Base-by-base conservation (phyloP, 371 early-diverging fungal species). In the Capillidium rhysosporum region DNA sequence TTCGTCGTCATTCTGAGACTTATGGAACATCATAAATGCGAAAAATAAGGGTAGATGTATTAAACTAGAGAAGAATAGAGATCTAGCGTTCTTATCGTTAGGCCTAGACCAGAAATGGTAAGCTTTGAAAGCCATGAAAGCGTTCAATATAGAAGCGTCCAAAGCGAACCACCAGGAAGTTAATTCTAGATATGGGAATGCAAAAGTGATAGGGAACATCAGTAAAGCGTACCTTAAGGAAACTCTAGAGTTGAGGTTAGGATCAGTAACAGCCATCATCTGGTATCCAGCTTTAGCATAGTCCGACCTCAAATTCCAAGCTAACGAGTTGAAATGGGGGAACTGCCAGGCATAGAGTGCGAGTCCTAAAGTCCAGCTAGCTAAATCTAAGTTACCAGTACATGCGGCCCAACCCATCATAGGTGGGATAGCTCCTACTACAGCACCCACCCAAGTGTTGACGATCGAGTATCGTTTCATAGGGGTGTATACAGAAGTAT, bases 351-450 rank as follows among this genome's bases (percentile, higher is more conserved):
- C 86, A 63, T 82, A 96, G 40, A 97, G 66, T 0, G 89, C 58
- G 0, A 68, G 76, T 28, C 76, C 93, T 38, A 96, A 62, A 0
- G 89, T 60, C 77, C 79, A 83, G 1, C 86, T 85, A 44, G 84
- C 90, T 2, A 76, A 69, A 40, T 83, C 91, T 20, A 95, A 56
- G 1, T 67, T 52, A 29, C 80, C 79, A 0, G 91, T 86, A 43
- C 79, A 80, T 10, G 96, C 94, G 2, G 82, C 76, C 82, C 87
- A 97, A 0, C 98, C 98, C 86, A 96, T 93, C 77, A 97, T 80
- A 1, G 98, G 98, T 34, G 98, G 98, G 39, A 97, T 84, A 0
- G 86, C 98, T 7, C 98, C 96, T 0, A 97, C 98, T 0, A 96
- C 65, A 10, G 94, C 75, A 10, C 98, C 98, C 21, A 79, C 85